phyloP scores from a whole-genome alignment of 192 early-diverging fungal genomes.

The Dispira simplex region DNA sequence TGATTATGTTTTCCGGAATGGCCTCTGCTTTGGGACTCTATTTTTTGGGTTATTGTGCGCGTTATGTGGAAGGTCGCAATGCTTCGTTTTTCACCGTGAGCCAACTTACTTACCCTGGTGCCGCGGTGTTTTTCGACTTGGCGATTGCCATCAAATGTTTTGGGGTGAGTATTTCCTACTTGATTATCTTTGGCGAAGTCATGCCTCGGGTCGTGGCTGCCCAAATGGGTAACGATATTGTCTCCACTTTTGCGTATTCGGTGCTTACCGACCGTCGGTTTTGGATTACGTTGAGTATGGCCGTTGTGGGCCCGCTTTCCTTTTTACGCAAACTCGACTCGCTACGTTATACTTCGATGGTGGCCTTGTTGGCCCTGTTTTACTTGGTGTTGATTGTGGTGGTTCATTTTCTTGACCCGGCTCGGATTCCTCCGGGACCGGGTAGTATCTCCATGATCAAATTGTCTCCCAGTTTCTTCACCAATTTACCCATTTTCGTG shows the following conservation, averaged over 20 bases:
- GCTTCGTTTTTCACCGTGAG: slow-evolving; percentile 85
- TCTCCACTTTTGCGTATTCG: slow-evolving; percentile 4
- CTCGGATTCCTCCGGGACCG: slow-evolving; percentile 33
- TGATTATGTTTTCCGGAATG: slow-evolving; percentile 60
- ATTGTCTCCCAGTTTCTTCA: slow-evolving; percentile 46
- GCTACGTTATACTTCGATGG: slow-evolving; percentile 71
- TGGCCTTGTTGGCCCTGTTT: slow-evolving; percentile 71
- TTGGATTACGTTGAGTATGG: slow-evolving; percentile 75
- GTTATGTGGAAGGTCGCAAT: slow-evolving; percentile 54
- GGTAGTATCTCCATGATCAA: slow-evolving; percentile 42
- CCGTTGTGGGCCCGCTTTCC: slow-evolving; percentile 53
- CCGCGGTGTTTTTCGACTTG: slow-evolving; percentile 77
- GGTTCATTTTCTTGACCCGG: slow-evolving; percentile 46
- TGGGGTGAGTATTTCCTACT: slow-evolving; percentile 86
- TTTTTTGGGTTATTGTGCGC: slow-evolving; percentile 62
- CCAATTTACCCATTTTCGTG: slow-evolving; percentile 85
- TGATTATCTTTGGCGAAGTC: slow-evolving; percentile 90
- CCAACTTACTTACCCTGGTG: slow-evolving; percentile 79
- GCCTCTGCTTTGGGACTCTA: slow-evolving; percentile 74
- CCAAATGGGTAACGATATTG: not conserved
- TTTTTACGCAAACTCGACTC: slow-evolving; percentile 79
- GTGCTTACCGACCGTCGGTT: slow-evolving; percentile 47
- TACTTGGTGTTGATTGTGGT: slow-evolving; percentile 82
- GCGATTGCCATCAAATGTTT: slow-evolving; percentile 99
- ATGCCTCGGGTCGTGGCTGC: slow-evolving; percentile 50